phyloP scores from a whole-genome alignment of 345 rosid genomes.

The Populus pruinosa region DNA sequence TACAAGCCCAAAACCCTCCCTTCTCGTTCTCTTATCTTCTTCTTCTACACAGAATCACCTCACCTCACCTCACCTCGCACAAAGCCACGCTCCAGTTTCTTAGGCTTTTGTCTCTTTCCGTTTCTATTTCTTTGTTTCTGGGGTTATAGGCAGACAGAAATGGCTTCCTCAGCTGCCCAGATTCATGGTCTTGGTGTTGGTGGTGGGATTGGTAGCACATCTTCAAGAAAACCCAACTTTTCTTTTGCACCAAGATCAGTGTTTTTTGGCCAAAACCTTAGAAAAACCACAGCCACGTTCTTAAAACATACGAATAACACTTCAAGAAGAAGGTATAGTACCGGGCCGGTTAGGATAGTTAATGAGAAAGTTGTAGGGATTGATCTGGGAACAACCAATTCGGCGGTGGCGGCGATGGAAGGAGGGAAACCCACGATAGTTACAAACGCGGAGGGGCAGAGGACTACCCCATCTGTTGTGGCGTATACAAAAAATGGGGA shows the following conservation, averaged over 20 bases:
- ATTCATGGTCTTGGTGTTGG: constrained; percentile 60
- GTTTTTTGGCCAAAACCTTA: constrained; percentile 56
- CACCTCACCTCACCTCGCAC: neutral
- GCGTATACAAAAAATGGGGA: constrained; percentile 92
- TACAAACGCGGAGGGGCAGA: constrained; percentile 92
- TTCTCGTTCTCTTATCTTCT: constrained; percentile 17
- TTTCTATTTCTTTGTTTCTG: too few species aligned
- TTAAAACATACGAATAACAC: constrained; percentile 29
- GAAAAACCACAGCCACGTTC: constrained; percentile 36
- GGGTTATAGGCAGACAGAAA: neutral
- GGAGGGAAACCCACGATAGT: constrained; percentile 98
- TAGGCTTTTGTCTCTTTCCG: neutral
- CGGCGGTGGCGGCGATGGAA: constrained; percentile 99
- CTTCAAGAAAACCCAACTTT: constrained; percentile 27
- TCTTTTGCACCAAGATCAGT: constrained; percentile 26
- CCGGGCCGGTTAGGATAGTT: constrained; percentile 63
- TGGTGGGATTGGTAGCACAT: constrained; percentile 28
- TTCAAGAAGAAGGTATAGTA: constrained; percentile 33
- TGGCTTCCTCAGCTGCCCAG: constrained; percentile 85
- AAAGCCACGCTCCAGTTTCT: neutral
- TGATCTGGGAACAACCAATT: constrained; percentile 93
- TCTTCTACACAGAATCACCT: neutral
- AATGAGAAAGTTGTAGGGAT: constrained; percentile 93
- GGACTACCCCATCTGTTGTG: constrained; percentile 96
- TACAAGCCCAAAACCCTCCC: constrained; percentile 27